phyloP scores from a whole-genome alignment of 768 basidiomycete genomes.

The Pholiota molesta region DNA sequence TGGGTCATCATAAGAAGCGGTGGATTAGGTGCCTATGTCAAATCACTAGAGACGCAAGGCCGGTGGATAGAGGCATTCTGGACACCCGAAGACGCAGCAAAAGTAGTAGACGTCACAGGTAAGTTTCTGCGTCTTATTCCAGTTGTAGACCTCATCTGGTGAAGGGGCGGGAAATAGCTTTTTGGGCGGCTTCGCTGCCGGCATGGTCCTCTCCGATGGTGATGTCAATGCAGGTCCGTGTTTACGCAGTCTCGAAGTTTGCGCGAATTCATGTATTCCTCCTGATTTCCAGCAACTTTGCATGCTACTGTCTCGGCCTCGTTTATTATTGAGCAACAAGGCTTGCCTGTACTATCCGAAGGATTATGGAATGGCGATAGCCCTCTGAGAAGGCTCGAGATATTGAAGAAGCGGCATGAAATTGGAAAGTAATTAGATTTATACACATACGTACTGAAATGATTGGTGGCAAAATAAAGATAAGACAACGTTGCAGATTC shows the following conservation, averaged over 20 bases:
- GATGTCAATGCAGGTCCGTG: conserved; percentile 69
- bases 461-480: conserved; percentile 30
- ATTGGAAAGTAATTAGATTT: conserved; percentile 34
- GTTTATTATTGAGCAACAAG: conserved; percentile 80
- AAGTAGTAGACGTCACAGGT: conserved; percentile 86
- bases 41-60: conserved; percentile 37
- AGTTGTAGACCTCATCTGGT: conserved; percentile 9
- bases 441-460: conserved; percentile 36
- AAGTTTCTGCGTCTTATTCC: conserved; percentile 18
- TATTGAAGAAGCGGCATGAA: conserved; percentile 45
- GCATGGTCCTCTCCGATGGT: conserved; percentile 54
- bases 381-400: conserved; percentile 59
- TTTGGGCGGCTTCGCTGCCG: conserved; percentile 82
- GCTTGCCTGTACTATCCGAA: conserved; percentile 59
- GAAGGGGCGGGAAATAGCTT: conserved; percentile 91
- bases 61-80: conserved; percentile 81
- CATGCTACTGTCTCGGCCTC: conserved; percentile 83
- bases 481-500: conserved; percentile 18
- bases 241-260: not conserved
- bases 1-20: conserved; percentile 79
- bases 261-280: conserved; percentile 6
- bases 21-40: conserved; percentile 69
- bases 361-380: conserved; percentile 72
- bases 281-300: conserved; percentile 52
- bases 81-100: conserved; percentile 45